Conservation (phyloP, 495 filamentous ascomycete genomes). For the Opeltia flavorubescens region DNA sequence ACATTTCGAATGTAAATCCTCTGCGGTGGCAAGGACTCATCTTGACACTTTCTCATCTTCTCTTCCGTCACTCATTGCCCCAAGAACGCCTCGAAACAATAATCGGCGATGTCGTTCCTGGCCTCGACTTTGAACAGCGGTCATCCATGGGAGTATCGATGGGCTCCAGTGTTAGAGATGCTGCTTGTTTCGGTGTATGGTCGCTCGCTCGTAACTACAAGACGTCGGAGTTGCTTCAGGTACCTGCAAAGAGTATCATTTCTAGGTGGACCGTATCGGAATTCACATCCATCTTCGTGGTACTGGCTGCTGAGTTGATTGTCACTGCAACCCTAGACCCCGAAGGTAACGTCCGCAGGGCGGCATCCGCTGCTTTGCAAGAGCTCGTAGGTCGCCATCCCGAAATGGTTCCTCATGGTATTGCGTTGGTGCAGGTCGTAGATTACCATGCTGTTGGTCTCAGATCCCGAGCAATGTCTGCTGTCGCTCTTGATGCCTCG, state of each 20-base stretch:
- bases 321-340: constrained; percentile 77
- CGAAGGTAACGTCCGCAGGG: constrained; percentile 80
- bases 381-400: constrained; percentile 90
- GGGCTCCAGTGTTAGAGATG: constrained; percentile 92
- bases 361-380: constrained; percentile 84
- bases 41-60: constrained; percentile 69
- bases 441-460: constrained; percentile 89
- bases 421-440: constrained; percentile 71
- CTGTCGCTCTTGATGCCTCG: constrained; percentile 56
- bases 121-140: constrained; percentile 74
- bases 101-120: constrained; percentile 53
- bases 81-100: constrained; percentile 50
- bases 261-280: constrained; percentile 17
- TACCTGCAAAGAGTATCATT: constrained; percentile 30
- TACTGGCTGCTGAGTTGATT: constrained; percentile 65
- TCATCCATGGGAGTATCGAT: constrained; percentile 64
- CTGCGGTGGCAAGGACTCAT: constrained; percentile 85
- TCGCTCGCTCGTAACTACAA: constrained; percentile 76
- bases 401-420: constrained; percentile 64
- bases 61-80: constrained; percentile 66
- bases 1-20: constrained; percentile 59
- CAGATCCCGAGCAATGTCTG: constrained; percentile 62
- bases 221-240: constrained; percentile 56
- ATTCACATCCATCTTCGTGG: constrained; percentile 47
- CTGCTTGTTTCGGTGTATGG: constrained; percentile 93